These are phyloP conservation scores for Wickerhamiella dianesei DNA, from an alignment of 805 yeast species.

Conservation along the genomic window DNA sequence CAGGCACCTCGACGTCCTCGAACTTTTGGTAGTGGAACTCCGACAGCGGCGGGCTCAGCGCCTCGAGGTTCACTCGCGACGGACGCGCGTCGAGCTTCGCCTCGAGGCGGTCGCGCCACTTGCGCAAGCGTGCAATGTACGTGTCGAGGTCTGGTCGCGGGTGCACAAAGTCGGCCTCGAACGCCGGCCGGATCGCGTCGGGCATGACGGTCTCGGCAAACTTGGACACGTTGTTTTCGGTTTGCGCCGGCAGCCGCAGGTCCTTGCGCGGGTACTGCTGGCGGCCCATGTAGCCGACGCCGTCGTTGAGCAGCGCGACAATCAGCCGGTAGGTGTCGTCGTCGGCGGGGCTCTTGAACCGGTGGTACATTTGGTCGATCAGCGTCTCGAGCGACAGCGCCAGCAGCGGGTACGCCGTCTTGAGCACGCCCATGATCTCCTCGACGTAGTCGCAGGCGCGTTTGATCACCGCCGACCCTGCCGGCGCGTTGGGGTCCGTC, in stretches of 20 bases:
- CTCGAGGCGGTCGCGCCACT: constrained; percentile 88
- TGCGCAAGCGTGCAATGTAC: constrained; percentile 67
- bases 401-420: constrained; percentile 89
- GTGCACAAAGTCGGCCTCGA: constrained; percentile 78
- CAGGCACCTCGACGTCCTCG: constrained; percentile 95
- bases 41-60: constrained; percentile 85
- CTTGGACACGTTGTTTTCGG: constrained; percentile 74
- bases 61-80: constrained; percentile 66
- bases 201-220: constrained; percentile 92
- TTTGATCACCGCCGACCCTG: constrained; percentile 21
- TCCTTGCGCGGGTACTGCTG: constrained; percentile 78
- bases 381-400: constrained; percentile 88
- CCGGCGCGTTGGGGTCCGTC: constrained; percentile 2
- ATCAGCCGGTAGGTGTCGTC: constrained; percentile 93
- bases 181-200: constrained; percentile 73
- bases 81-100: constrained; percentile 81
- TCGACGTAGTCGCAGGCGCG: constrained; percentile 91
- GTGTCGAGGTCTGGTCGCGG: constrained; percentile 80
- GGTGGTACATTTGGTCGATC: constrained; percentile 87
- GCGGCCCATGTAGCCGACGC: constrained; percentile 77
- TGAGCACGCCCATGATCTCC: constrained; percentile 86
- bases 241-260: constrained; percentile 76
- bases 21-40: constrained; percentile 97
- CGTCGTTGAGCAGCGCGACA: constrained; percentile 85
- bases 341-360: constrained; percentile 87